Conservation (phyloP, 805 yeast genomes). For the Brettanomyces anomalus region DNA sequence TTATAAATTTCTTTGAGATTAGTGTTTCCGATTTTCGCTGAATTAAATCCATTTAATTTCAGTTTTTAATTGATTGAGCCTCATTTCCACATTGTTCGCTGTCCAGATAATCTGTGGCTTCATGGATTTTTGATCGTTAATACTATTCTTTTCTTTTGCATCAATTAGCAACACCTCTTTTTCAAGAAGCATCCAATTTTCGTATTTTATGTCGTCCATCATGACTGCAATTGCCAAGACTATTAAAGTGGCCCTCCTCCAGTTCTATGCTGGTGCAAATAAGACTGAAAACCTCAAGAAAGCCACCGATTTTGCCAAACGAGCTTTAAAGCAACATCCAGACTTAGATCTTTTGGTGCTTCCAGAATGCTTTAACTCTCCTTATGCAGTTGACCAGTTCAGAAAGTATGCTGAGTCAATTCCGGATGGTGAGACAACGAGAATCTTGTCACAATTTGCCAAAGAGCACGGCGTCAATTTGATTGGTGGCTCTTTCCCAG, state of each 20-base stretch:
- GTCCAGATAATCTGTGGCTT: too few relatives aligned
- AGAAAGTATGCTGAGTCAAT: slow-evolving; percentile 83
- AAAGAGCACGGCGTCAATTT: slow-evolving; percentile 49
- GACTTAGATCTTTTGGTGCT: slow-evolving; percentile 66
- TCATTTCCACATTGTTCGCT: too few relatives aligned
- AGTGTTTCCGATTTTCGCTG: too few relatives aligned
- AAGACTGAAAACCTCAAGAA: slow-evolving; percentile 68
- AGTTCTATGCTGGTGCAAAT: slow-evolving; percentile 73
- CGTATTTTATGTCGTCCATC: background rate
- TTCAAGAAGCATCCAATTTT: too few relatives aligned
- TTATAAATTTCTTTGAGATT: too few relatives aligned
- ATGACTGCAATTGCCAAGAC: slow-evolving; percentile 36
- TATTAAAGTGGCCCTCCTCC: slow-evolving; percentile 76
- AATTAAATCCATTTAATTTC: too few relatives aligned
- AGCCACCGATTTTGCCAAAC: slow-evolving; percentile 52
- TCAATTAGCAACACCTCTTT: too few relatives aligned
- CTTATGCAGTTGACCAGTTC: slow-evolving; percentile 82
- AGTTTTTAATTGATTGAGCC: too few relatives aligned
- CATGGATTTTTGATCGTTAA: too few relatives aligned
- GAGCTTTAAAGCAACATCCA: slow-evolving; percentile 50
- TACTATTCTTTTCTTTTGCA: too few relatives aligned
- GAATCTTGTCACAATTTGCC: slow-evolving; percentile 59
- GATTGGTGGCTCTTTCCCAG: slow-evolving; percentile 93
- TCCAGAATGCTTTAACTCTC: slow-evolving; percentile 96
- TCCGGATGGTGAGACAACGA: slow-evolving; percentile 63